Evolutionary conservation across 306 rosid genomes (phyloP), one percentile per base, ranked within the genome.

Genomic region (Cucumis cinereus): DNA sequence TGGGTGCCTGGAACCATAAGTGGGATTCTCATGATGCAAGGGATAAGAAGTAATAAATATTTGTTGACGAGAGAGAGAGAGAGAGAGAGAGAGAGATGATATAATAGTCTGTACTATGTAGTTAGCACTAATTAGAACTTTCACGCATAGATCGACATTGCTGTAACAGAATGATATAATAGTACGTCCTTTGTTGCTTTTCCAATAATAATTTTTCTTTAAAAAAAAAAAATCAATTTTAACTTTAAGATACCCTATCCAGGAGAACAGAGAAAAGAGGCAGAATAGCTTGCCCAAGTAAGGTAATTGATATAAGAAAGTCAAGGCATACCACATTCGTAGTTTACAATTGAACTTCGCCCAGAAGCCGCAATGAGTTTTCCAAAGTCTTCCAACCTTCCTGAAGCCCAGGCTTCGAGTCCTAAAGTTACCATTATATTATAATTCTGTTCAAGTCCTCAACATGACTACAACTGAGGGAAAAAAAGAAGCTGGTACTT

Each of bases 361-460:
- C 99, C 99, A 72, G 99, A 94, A 47, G 88, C 99, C 43, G 96
- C 7, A 38, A 94, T 79, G 73, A 94, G 97, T 75, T 5, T 71
- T 76, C 99, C 99, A 68, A 92, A 94, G 45, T 91, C 93, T 81
- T 89, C 82, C 57, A 94, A 58, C 10, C 82, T 84, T 60, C 96
- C 99, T 4, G 73, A 45, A 77, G 87, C 87, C 99, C 99, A 94
- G 53, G 95, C 90, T 89, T 92, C 87, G 78, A 89, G 54, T 80
- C 99, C 97, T 94, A 88, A 76, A 80, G 81, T 52, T 76, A 77
- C 81, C 79, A 81, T 54, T 35, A 55, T 66, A 26, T 80, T 59
- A 79, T 77, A 30, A 59, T 74, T 69, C 52, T 24, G 58, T 70
- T 70, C 41, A 70, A 70, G 75, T 70, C 58, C 38, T 24, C 38